A percentile compares a stretch with the other conserved stretches of the same genome.
These are phyloP conservation scores for Areca catechu DNA, from an alignment of 176 grass and related monocot genomes.

Conservation along the genomic window DNA sequence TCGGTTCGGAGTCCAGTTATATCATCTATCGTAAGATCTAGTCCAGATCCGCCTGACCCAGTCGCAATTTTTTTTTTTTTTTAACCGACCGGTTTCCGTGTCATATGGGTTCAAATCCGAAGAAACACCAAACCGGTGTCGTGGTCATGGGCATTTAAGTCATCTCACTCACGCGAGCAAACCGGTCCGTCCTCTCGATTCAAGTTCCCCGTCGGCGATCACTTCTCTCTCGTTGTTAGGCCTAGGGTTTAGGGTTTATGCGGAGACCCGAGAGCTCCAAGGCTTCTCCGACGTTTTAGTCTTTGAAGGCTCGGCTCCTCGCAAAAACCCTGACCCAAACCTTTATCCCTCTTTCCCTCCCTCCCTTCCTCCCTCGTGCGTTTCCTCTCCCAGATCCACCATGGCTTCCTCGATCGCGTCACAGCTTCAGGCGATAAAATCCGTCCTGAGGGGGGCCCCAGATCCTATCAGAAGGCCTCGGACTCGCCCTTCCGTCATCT, in stretches of 20 bases:
- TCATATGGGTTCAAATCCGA: too few species aligned
- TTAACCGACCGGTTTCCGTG: too few species aligned
- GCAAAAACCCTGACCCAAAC: neutral
- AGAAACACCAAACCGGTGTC: too few species aligned
- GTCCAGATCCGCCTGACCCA: too few species aligned
- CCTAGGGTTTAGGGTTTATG: constrained; percentile 46
- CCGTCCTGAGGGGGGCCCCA: constrained; percentile 33
- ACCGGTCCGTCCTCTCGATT: too few species aligned
- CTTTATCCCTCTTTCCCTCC: neutral
- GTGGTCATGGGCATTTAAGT: too few species aligned
- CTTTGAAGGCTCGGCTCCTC: neutral
- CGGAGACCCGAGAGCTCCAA: constrained; percentile 8
- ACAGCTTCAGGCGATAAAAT: constrained; percentile 81
- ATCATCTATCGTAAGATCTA: too few species aligned
- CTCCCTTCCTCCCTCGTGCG: neutral
- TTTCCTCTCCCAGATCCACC: neutral
- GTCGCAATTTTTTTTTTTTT: too few species aligned
- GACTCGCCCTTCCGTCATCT: constrained; percentile 66
- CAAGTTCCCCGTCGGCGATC: too few species aligned
- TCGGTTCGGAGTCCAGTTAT: too few species aligned
- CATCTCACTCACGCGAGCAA: too few species aligned
- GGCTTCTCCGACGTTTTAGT: constrained; percentile 15
- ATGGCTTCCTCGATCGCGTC: constrained; percentile 54
- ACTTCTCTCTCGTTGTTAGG: too few species aligned
- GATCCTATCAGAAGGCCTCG: constrained; percentile 31